Evolutionary conservation across 169 alveolate species (phyloP), one percentile per base, ranked within the genome.

Genomic region (Eimeria tenella): DNA sequence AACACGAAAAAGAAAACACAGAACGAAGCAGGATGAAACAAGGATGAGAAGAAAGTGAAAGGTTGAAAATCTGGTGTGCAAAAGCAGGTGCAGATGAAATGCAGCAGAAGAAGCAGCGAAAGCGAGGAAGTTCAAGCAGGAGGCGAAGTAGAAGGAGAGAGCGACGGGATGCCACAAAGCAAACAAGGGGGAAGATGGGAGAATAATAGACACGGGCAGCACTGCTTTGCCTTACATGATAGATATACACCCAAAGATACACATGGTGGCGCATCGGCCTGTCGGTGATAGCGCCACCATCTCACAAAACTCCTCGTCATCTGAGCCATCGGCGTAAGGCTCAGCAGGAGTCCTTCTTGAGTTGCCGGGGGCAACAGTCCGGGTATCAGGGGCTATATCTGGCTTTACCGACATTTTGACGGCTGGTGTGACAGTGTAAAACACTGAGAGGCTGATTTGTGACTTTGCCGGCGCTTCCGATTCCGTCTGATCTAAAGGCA

Each of bases 221-320:
- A 68, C 31, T 68, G 50, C 50, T 31, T 31, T 31, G 55, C 42
- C 93, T 49, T 86, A 86, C 93, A 86, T 25, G 25, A 31, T 52
- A 15, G 82, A 19, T 21, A 86, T 52, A 21, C 93, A 86, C 49
- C 93, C 93, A 23, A 86, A 86, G 52, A 86, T 6, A 68, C 93
- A 86, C 93, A 86, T 86, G n/a, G 93, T 86, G 21, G 82, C 93
- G 53, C 93, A 65, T 11, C 55, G 70, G 70, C 70, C 70, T 8
- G 82, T 55, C 19, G 55, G 81, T 15, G 84, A 23, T 0, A 49
- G 62, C 23, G 60, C 84, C 11, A 74, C 84, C 52, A 31, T 49
- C 9, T 74, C 84, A 11, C n/a, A 23, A 10, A 31, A 49, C n/a
- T 74, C 84, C 15, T 23, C 84, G 10, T 21, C 84, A 3, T 49